These are phyloP conservation scores for Coniochaeta prunicola DNA, from an alignment of 2,329 filamentous ascomycete genomes.

Conservation along the genomic window DNA sequence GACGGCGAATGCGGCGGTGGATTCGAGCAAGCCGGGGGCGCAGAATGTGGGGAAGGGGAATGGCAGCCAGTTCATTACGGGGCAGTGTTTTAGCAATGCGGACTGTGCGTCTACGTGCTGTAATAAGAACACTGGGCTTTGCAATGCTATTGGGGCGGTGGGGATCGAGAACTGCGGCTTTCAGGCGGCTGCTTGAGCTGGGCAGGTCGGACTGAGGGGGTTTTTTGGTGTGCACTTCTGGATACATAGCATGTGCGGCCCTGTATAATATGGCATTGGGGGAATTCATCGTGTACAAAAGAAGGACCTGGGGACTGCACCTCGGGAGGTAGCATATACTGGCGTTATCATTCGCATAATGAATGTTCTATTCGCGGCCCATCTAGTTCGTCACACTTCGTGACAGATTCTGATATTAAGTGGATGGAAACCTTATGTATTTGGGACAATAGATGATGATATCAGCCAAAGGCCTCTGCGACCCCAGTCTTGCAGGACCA, in stretches of 20 bases:
- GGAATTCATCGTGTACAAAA: not conserved
- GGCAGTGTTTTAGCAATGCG: constrained; percentile 21
- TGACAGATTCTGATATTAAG: constrained; percentile 16
- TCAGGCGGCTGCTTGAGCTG: not conserved
- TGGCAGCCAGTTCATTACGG: constrained; percentile 25
- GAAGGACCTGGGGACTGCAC: not conserved
- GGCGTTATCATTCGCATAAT: not conserved
- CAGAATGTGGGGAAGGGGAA: constrained; percentile 23
- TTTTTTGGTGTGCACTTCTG: not conserved
- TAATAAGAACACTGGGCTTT: not conserved
- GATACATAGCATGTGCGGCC: not conserved
- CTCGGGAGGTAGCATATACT: not conserved
- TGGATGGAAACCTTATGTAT: not conserved
- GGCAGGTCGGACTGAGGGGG: not conserved
- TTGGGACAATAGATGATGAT: not conserved
- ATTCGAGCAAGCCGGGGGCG: not conserved
- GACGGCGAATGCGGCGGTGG: not conserved
- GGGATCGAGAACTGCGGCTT: constrained; percentile 2
- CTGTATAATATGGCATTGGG: not conserved
- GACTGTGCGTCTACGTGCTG: constrained; percentile 25
- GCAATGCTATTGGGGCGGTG: constrained; percentile 1
- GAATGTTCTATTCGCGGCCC: constrained; percentile 9
- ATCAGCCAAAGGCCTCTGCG: not conserved
- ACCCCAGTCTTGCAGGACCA: not conserved
- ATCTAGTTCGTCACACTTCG: constrained; percentile 21